Conservation (phyloP, 2,329 filamentous ascomycete genomes). For the Mollisiaceae sp. region DNA sequence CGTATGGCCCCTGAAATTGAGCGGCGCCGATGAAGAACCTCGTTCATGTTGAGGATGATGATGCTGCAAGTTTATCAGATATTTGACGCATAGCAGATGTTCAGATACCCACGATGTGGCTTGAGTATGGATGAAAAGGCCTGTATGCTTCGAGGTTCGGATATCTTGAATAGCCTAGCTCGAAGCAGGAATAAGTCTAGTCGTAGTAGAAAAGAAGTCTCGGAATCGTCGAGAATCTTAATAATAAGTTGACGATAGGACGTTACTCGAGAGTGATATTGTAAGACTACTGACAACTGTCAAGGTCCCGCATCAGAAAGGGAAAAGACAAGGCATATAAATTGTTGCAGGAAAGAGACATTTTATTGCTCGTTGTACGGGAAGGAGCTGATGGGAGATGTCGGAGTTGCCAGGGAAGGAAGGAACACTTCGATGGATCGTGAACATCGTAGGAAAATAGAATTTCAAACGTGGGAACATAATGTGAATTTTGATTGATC, state of each 20-base stretch:
- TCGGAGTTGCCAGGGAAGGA: not conserved
- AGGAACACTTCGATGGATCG: not conserved
- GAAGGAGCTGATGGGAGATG: constrained; percentile 4
- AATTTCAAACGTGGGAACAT: not conserved
- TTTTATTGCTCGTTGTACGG: not conserved
- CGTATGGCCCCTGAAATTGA: not conserved
- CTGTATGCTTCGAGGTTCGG: not conserved
- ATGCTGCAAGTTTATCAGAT: not conserved
- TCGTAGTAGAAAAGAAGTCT: constrained; percentile 12
- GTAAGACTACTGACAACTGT: constrained; percentile 9
- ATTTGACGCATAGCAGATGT: not conserved
- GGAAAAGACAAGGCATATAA: not conserved
- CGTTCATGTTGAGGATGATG: constrained; percentile 3
- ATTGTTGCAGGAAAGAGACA: not conserved
- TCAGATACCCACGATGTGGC: not conserved
- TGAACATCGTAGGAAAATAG: not conserved
- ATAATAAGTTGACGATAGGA: constrained; percentile 20
- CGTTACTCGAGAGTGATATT: constrained; percentile 12
- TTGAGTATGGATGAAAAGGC: not conserved
- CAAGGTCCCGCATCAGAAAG: not conserved
- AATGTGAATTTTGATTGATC: not conserved
- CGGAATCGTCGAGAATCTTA: constrained; percentile 20
- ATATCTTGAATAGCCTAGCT: not conserved
- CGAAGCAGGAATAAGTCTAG: constrained; percentile 4
- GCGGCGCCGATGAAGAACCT: not conserved